Evolutionary conservation across 2,329 filamentous ascomycete genomes (phyloP).

Genomic region (Apiospora rasikravindrae): DNA sequence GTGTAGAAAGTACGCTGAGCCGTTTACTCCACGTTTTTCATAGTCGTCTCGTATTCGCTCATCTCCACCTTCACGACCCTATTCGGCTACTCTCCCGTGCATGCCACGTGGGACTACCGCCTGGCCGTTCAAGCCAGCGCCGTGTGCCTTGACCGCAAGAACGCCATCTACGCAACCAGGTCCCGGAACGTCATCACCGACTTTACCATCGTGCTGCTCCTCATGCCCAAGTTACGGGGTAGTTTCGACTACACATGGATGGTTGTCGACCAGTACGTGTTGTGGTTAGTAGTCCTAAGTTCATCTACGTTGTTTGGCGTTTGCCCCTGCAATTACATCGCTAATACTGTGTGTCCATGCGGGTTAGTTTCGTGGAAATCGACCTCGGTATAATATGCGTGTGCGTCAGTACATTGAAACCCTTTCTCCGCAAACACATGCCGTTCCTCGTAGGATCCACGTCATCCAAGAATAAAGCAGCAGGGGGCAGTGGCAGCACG

Average conservation of each 20-base stretch:
- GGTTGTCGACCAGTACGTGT: background rate
- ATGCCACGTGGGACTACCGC: background rate
- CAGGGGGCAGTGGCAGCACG: no score
- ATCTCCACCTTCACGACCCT: background rate
- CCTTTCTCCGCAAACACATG: background rate
- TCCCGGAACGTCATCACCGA: constrained; percentile 14
- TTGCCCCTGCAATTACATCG: background rate
- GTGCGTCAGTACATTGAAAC: background rate
- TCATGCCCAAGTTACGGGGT: background rate
- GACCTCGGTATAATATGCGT: background rate
- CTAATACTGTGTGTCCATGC: background rate
- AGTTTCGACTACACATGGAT: background rate
- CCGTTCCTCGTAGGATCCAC: background rate
- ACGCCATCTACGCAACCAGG: background rate
- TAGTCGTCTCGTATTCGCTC: background rate
- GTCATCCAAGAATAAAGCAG: no score
- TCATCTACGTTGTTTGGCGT: background rate
- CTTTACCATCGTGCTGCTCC: constrained; percentile 18
- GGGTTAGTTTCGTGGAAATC: background rate
- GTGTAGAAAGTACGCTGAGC: background rate
- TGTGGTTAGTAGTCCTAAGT: background rate
- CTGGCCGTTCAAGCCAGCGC: background rate
- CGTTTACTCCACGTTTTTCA: background rate
- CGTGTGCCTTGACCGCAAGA: background rate
- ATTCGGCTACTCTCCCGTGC: background rate